Conservation (phyloP, 2,329 filamentous ascomycete genomes). For the Diaporthe helianthi region DNA sequence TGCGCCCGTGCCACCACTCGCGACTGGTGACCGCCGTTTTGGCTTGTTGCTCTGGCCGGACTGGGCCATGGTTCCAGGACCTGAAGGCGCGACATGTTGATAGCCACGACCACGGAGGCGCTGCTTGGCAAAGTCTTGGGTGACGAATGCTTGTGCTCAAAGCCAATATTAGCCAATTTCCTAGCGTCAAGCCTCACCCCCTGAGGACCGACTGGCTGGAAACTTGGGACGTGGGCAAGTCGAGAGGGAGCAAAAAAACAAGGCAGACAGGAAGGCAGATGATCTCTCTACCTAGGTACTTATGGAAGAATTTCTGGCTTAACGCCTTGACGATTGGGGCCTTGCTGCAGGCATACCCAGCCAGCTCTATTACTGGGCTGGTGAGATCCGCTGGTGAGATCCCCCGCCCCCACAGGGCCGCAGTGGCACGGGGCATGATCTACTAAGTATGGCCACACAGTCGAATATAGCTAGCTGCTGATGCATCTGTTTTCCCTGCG, state of each 20-base stretch:
- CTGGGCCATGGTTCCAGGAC: background rate
- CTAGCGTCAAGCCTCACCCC: constrained; percentile 8
- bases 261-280: background rate
- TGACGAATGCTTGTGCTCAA: constrained; percentile 21
- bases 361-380: background rate
- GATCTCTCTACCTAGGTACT: no score
- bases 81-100: background rate
- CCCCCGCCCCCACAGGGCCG: constrained; percentile 8
- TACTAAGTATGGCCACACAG: background rate
- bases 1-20: background rate
- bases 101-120: constrained; percentile 13
- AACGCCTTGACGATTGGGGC: background rate
- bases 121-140: constrained; percentile 28
- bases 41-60: background rate
- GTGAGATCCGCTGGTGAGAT: constrained; percentile 1
- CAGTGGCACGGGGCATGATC: background rate
- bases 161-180: constrained; percentile 18
- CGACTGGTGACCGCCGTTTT: constrained; percentile 12
- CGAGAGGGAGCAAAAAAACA: background rate
- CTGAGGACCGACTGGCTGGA: constrained; percentile 21
- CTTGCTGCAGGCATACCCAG: background rate
- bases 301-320: background rate
- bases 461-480: constrained; percentile 19
- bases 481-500: background rate
- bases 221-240: background rate